Evolutionary conservation across 768 basidiomycete genomes (phyloP).

Genomic region (Boletus rubroflammeus): DNA sequence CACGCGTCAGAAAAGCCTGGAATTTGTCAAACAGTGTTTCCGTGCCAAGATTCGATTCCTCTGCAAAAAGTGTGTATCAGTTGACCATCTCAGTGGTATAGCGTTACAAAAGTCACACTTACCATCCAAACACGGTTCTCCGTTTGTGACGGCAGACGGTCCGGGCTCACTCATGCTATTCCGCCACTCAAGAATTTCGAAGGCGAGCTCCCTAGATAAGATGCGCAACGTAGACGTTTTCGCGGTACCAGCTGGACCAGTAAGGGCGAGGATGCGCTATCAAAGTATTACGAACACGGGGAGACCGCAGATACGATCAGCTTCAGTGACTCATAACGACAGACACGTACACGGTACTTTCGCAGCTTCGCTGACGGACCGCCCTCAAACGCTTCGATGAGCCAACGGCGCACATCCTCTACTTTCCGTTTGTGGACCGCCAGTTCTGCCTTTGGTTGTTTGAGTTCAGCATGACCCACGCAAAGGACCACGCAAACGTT

Average conservation of each 20-base stretch:
- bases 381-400: constrained; percentile 67
- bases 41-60: constrained; percentile 3
- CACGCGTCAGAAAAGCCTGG: constrained; percentile 68
- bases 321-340: background rate
- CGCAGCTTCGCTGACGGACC: constrained; percentile 58
- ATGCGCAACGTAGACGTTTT: constrained; percentile 86
- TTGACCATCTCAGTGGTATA: background rate
- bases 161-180: constrained; percentile 58
- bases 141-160: constrained; percentile 19
- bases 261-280: constrained; percentile 79
- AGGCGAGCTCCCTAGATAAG: constrained; percentile 66
- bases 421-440: constrained; percentile 81
- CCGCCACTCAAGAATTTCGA: constrained; percentile 85
- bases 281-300: background rate
- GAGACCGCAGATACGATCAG: background rate
- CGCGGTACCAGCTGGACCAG: constrained; percentile 85
- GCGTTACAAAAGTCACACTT: background rate
- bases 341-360: constrained; percentile 66
- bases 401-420: constrained; percentile 72
- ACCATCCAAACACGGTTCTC: constrained; percentile 12
- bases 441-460: constrained; percentile 52
- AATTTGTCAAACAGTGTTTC: constrained; percentile 60
- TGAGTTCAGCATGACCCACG: background rate
- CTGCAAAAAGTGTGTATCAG: constrained; percentile 6
- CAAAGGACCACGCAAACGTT: background rate